Evolutionary conservation across 306 rosid genomes (phyloP).

Genomic region (Dryas octopetala): DNA sequence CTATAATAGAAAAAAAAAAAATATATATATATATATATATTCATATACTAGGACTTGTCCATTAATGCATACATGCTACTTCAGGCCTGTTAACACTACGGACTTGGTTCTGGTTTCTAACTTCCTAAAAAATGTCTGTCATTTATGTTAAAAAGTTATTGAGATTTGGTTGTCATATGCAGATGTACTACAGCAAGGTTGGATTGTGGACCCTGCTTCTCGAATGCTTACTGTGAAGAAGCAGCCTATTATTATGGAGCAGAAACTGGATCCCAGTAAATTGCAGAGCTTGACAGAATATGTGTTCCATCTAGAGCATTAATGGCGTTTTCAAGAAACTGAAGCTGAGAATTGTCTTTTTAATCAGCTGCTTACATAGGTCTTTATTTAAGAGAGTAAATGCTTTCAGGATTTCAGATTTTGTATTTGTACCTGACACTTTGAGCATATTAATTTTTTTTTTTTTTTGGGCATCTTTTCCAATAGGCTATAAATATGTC

Average conservation of each 20-base stretch:
- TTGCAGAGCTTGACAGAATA: slow-evolving; percentile 91
- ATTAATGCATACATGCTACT: not conserved
- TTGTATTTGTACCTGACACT: not conserved
- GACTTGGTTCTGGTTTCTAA: no score
- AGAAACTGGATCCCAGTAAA: slow-evolving; percentile 77
- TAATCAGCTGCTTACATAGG: not conserved
- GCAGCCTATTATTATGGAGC: slow-evolving; percentile 61
- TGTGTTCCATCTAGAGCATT: slow-evolving; percentile 88
- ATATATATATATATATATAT: no score
- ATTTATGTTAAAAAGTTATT: not conserved
- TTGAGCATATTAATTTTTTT: not conserved
- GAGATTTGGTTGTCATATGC: slow-evolving; percentile 26
- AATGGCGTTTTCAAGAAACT: slow-evolving; percentile 21
- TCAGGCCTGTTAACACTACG: no score
- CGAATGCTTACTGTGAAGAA: slow-evolving; percentile 81
- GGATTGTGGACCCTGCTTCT: slow-evolving; percentile 72
- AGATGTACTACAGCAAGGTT: slow-evolving; percentile 70
- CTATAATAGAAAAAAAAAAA: not conserved
- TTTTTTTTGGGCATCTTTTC: not conserved
- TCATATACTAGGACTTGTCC: not conserved
- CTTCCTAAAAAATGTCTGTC: no score
- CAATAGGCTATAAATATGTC: not conserved
- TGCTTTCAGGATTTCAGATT: not conserved
- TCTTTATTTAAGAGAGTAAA: slow-evolving; percentile 1
- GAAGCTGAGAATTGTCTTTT: slow-evolving; percentile 21